A percentile compares a stretch with the other conserved stretches of the same genome.
Conservation (phyloP, 352 stramenopile species). For the Pythium oligandrum region DNA sequence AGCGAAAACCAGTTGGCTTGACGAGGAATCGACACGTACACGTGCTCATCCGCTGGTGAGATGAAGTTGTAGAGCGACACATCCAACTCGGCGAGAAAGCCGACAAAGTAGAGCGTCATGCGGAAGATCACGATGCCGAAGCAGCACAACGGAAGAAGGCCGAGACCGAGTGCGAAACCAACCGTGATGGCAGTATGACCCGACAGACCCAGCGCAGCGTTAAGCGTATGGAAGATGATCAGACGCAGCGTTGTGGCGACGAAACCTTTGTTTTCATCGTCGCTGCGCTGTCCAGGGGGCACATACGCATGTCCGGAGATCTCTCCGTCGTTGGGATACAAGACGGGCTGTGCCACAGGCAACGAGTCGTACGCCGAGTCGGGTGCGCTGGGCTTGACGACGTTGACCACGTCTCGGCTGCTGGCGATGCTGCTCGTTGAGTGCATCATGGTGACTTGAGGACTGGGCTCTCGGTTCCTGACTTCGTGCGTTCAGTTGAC, state of each 20-base stretch:
- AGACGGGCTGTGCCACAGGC: too few relatives aligned
- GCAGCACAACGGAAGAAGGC: conserved; percentile 51
- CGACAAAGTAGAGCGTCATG: conserved; percentile 42
- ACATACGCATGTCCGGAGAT: conserved; percentile 12
- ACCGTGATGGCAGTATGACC: conserved; percentile 40
- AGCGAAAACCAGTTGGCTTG: conserved; percentile 28
- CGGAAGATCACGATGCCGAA: conserved; percentile 51
- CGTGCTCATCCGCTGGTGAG: conserved; percentile 38
- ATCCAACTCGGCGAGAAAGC: conserved; percentile 51
- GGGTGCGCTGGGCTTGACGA: too few relatives aligned
- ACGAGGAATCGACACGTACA: conserved; percentile 35
- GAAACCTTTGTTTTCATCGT: not conserved
- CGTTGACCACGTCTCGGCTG: too few relatives aligned
- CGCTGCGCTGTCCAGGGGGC: not conserved
- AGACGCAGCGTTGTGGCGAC: conserved; percentile 33
- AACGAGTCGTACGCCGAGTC: too few relatives aligned
- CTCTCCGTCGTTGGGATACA: not conserved
- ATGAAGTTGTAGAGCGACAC: conserved; percentile 64
- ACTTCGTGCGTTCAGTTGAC: too few relatives aligned
- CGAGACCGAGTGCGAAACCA: conserved; percentile 29
- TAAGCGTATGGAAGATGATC: conserved; percentile 56
- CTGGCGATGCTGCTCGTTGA: too few relatives aligned
- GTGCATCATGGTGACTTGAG: too few relatives aligned
- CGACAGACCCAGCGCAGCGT: conserved; percentile 36
- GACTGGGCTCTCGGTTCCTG: too few relatives aligned